Conservation (phyloP, 2,329 filamentous ascomycete species). For the Alternaria consortialis region DNA sequence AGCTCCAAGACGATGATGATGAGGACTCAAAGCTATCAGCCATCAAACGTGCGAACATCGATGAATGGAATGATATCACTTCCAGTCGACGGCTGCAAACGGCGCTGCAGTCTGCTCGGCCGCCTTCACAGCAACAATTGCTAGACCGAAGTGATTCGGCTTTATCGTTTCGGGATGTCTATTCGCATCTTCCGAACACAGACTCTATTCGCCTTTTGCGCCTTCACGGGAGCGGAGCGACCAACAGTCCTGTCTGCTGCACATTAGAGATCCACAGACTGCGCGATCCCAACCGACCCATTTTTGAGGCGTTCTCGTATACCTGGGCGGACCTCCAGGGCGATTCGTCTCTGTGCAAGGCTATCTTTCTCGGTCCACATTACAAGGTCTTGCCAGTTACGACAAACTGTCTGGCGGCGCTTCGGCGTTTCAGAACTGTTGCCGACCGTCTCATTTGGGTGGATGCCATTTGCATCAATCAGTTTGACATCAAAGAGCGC, state of each 20-base stretch:
- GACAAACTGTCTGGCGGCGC: too few relatives aligned
- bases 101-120: neutral
- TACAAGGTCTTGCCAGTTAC: too few relatives aligned
- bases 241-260: neutral
- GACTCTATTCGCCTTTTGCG: neutral
- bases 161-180: neutral
- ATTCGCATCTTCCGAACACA: neutral
- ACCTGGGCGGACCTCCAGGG: too few relatives aligned
- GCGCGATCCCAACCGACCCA: neutral
- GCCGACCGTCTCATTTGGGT: neutral
- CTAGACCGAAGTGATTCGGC: too few relatives aligned
- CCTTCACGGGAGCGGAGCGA: neutral
- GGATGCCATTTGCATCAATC: neutral
- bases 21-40: too few relatives aligned
- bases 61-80: too few relatives aligned
- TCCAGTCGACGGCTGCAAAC: neutral
- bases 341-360: too few relatives aligned
- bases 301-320: neutral
- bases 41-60: too few relatives aligned
- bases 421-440: too few relatives aligned
- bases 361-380: too few relatives aligned
- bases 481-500: neutral
- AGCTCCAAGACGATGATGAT: too few relatives aligned
- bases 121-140: neutral
- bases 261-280: fast-evolving